Percentiles rank a stretch among this genome's conserved stretches.
Conservation (phyloP, 164 flowering plant species). For the Nymphaea thermarum region DNA sequence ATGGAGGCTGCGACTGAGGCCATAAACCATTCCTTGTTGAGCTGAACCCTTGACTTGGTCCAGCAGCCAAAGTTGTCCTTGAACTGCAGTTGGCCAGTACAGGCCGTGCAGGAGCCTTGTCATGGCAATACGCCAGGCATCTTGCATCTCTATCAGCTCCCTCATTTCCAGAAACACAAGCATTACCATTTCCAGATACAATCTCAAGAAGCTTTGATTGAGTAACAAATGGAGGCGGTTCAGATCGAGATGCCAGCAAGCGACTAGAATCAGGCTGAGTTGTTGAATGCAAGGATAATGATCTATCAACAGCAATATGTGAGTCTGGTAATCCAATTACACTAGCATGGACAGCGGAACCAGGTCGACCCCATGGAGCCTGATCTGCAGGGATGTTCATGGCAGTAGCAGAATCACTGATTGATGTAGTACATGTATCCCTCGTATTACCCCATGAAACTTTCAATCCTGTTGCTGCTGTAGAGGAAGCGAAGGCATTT, state of each 20-base stretch:
- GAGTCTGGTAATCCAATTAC: slow-evolving; percentile 4
- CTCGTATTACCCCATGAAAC: not conserved
- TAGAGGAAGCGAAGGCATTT: not conserved
- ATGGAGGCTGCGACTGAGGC: slow-evolving; percentile 5
- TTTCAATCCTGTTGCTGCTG: not conserved
- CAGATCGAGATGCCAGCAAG: not conserved
- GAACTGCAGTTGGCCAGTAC: not conserved
- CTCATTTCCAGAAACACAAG: not conserved
- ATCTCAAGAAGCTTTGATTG: slow-evolving; percentile 10
- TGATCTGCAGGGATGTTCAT: slow-evolving; percentile 2
- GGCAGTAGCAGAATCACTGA: slow-evolving; percentile 4
- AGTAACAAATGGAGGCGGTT: not conserved
- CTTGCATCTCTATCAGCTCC: not conserved
- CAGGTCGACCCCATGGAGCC: slow-evolving; percentile 6
- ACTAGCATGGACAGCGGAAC: slow-evolving; percentile 7
- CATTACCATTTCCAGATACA: slow-evolving; percentile 7
- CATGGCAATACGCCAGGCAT: slow-evolving; percentile 3
- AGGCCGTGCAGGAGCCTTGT: not conserved
- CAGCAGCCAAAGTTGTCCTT: slow-evolving; percentile 1
- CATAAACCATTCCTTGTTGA: not conserved
- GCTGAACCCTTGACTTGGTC: not conserved
- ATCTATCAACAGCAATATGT: not conserved
- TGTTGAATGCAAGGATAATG: not conserved
- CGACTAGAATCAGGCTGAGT: not conserved
- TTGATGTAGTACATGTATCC: not conserved